phyloP scores from a whole-genome alignment of 345 rosid species.

The Erodium maritimum region DNA sequence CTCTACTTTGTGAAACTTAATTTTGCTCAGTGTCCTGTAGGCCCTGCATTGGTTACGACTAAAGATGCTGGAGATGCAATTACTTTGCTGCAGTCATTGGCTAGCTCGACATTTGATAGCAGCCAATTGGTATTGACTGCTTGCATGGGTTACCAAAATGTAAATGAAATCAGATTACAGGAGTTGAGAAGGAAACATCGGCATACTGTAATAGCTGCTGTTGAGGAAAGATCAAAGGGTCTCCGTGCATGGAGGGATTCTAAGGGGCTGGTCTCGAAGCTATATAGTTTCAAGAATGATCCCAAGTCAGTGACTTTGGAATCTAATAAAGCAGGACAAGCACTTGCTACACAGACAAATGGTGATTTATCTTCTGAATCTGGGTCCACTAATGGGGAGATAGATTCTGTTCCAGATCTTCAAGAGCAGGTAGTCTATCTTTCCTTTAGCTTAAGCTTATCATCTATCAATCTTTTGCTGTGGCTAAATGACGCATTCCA shows the following conservation, averaged over 20 bases:
- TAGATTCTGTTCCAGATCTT: conserved; percentile 72
- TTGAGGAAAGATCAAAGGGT: conserved; percentile 90
- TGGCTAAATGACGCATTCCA: not conserved
- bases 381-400: conserved; percentile 59
- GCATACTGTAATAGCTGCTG: conserved; percentile 57
- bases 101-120: conserved; percentile 99
- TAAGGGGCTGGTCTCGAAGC: conserved; percentile 80
- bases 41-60: conserved; percentile 94
- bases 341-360: conserved; percentile 24
- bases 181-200: conserved; percentile 86
- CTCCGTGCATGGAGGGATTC: conserved; percentile 90
- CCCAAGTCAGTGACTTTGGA: conserved; percentile 57
- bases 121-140: conserved; percentile 98
- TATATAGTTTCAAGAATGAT: conserved; percentile 76
- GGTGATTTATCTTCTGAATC: conserved; percentile 70
- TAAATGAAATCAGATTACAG: conserved; percentile 60
- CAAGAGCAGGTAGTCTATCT: conserved; percentile 60
- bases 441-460: not conserved
- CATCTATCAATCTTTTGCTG: not conserved
- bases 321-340: conserved; percentile 24
- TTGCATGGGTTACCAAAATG: conserved; percentile 97
- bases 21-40: conserved; percentile 35
- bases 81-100: conserved; percentile 86
- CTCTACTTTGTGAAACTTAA: conserved; percentile 20
- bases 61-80: conserved; percentile 99